phyloP scores from a whole-genome alignment of 1,284 basidiomycete genomes.

The Abortiporus biennis region DNA sequence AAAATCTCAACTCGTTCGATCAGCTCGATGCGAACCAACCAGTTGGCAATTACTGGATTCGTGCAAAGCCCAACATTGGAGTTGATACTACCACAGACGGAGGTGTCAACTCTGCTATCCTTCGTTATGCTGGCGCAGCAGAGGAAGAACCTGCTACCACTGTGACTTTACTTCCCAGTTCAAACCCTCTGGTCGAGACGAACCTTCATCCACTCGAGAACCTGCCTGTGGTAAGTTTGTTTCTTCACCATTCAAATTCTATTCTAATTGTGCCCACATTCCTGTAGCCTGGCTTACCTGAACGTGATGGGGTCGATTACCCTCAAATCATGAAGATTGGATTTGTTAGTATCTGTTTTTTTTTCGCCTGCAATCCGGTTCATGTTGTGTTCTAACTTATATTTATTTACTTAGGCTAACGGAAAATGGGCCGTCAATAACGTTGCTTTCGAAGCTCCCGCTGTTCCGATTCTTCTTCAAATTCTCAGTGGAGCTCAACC shows the following conservation, averaged over 20 bases:
- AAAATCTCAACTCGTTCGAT: background rate
- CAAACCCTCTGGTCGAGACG: conserved; percentile 8
- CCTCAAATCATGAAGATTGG: conserved; percentile 21
- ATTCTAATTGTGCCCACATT: too few species aligned
- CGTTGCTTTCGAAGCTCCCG: conserved; percentile 19
- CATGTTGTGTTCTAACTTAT: background rate
- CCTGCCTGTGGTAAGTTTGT: conserved; percentile 10
- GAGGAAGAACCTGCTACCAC: conserved; percentile 34
- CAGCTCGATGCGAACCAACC: conserved; percentile 17
- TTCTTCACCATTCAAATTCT: too few species aligned
- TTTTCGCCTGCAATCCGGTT: background rate
- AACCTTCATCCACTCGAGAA: conserved; percentile 13
- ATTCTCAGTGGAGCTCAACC: conserved; percentile 27
- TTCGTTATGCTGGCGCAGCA: conserved; percentile 44
- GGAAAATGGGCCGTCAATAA: conserved; percentile 23
- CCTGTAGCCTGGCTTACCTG: conserved; percentile 21
- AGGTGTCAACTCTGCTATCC: conserved; percentile 44
- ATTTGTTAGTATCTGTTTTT: too few species aligned
- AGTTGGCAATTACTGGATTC: conserved; percentile 36
- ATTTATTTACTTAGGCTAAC: conserved; percentile 9
- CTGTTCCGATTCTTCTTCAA: conserved; percentile 29
- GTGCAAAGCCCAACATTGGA: conserved; percentile 34
- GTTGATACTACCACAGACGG: conserved; percentile 25
- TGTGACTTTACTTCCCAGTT: conserved; percentile 16
- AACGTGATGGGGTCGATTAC: conserved; percentile 20